Percentiles rank a stretch among this genome's conserved stretches.
Conservation (phyloP, 805 yeast genomes). For the Limtongia smithiae region DNA sequence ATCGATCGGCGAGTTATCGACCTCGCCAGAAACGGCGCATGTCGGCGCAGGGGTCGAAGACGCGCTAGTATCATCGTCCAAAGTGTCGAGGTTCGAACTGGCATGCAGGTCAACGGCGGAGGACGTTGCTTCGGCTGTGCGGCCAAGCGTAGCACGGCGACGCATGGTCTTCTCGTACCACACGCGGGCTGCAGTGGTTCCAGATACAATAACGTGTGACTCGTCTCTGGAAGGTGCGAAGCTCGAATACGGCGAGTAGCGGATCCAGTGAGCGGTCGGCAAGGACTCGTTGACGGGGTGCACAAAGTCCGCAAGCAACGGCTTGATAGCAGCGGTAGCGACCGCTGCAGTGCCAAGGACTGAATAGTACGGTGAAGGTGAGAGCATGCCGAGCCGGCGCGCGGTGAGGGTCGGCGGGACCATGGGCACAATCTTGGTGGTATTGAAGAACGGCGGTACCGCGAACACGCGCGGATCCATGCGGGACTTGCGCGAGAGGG, state of each 20-base stretch:
- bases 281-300: constrained; percentile 45
- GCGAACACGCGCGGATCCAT: constrained; percentile 70
- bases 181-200: constrained; percentile 34
- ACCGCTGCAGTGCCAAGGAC: constrained; percentile 15
- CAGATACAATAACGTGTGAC: constrained; percentile 51
- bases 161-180: constrained; percentile 44
- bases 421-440: constrained; percentile 64
- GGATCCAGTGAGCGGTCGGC: constrained; percentile 65
- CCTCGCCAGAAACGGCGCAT: constrained; percentile 20
- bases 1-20: constrained; percentile 21
- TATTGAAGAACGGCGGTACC: constrained; percentile 55
- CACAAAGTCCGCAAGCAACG: constrained; percentile 20
- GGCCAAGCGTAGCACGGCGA: not conserved
- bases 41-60: too few relatives aligned
- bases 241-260: constrained; percentile 47
- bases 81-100: constrained; percentile 9
- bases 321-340: constrained; percentile 16
- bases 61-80: constrained; percentile 2
- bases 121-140: not conserved
- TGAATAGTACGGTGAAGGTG: constrained; percentile 19
- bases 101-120: not conserved
- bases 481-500: constrained; percentile 62
- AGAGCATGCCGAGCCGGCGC: constrained; percentile 18
- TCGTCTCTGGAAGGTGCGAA: constrained; percentile 70
- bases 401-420: constrained; percentile 19